Evolutionary conservation across 2,329 filamentous ascomycete genomes (phyloP), one percentile per base, ranked within the genome.

Genomic region (Colletotrichum graminicola): DNA sequence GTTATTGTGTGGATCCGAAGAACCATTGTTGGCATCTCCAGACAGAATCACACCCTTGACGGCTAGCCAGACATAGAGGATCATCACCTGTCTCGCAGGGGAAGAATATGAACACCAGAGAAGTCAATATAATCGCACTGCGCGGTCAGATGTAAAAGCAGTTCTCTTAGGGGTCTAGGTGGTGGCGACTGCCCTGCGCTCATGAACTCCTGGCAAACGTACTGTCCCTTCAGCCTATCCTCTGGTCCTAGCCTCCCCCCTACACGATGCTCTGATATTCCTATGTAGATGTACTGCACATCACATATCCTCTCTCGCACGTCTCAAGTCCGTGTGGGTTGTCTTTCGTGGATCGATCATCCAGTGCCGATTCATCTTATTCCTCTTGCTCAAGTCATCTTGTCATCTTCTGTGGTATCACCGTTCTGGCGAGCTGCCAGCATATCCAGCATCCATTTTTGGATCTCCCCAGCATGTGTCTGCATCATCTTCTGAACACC

Each of bases 401-500:
- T 80, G 39, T 87, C 87, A 2, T 88, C 86, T 60, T 87, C 86
- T 0, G 84, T 88, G 32, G 83, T 84, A 62, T 87, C 84, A 1
- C 82, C 84, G 26, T 78, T 78, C 14, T 77, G 78, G 11, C 73
- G 66, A 29, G 77, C 78, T 7, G 77, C 75, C 12, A 83, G 75
- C 54, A 84, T 80, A 6, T 81, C 80, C 61, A 81, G 23, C 26
- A 91, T 86, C 84, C 87, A 91, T 34, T 81, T 76, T 56, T 84
- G 82, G 1, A 85, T 84, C 47, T 91, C 87, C 3, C 76, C 75
- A 2, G 84, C 83, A 75, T 91, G 89, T 62, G 79, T 80, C 55
- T 82, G 81, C 85, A 90, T 88, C 89, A 90, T 90, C 72, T 81
- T 83, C 55, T 83, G 85, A 14, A 91, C 80, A 0, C 85, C 85